phyloP scores from a whole-genome alignment of 352 stramenopile species.

The Phytopythium ostracodes region DNA sequence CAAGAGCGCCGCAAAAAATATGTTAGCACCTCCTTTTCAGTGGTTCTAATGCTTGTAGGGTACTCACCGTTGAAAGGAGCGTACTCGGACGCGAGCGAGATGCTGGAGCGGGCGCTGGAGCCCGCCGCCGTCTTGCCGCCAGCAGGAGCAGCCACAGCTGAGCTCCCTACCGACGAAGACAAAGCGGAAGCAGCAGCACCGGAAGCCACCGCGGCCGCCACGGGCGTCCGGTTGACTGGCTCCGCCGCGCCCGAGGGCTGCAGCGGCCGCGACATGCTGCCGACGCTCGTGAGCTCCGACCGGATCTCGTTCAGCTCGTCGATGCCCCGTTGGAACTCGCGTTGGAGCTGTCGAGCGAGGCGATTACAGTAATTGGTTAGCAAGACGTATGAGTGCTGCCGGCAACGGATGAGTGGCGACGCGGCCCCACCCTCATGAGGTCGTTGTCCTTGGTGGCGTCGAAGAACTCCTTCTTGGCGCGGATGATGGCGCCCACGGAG shows the following conservation, averaged over 20 bases:
- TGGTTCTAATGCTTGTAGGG: not conserved
- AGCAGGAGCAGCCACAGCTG: not conserved
- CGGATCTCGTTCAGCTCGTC: conserved; percentile 81
- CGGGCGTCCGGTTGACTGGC: conserved; percentile 8
- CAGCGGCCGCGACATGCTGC: conserved; percentile 52
- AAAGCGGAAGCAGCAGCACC: not conserved
- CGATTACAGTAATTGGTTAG: too few relatives aligned
- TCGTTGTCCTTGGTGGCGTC: conserved; percentile 78
- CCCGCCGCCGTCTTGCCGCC: not conserved
- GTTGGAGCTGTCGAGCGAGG: conserved; percentile 38
- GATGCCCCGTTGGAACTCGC: conserved; percentile 72
- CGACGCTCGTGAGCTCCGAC: conserved; percentile 64
- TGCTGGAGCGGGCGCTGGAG: conserved; percentile 21
- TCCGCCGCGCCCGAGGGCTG: conserved; percentile 26
- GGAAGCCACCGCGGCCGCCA: not conserved
- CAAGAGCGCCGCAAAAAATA: not conserved
- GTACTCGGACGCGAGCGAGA: conserved; percentile 39
- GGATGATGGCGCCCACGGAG: conserved; percentile 61
- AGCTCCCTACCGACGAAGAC: not conserved
- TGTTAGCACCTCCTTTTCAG: not conserved
- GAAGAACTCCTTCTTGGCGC: conserved; percentile 83
- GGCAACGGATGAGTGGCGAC: too few relatives aligned
- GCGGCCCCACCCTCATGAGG: conserved; percentile 71
- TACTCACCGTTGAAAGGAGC: conserved; percentile 12
- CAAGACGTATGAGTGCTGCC: too few relatives aligned